These are phyloP conservation scores for Syzygium jambos DNA, from an alignment of 345 rosid species.

Conservation along the genomic window DNA sequence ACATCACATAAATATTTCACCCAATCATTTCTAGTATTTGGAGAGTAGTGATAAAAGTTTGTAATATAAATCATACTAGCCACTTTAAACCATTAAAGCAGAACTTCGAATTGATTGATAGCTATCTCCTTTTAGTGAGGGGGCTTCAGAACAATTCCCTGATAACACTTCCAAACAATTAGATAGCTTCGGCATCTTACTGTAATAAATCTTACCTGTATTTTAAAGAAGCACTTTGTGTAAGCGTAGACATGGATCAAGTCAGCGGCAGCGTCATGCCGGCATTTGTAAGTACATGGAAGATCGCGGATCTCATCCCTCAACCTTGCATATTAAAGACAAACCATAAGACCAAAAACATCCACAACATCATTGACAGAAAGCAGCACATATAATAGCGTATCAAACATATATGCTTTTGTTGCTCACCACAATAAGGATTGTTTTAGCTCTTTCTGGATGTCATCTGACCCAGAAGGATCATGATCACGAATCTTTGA, in stretches of 20 bases:
- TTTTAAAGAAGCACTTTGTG: slow-evolving; percentile 72
- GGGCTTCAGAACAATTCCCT: neutral
- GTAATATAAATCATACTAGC: neutral
- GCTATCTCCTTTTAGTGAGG: neutral
- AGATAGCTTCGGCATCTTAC: neutral
- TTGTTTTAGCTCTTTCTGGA: slow-evolving; percentile 65
- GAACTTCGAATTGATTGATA: neutral
- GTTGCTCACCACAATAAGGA: slow-evolving; percentile 81
- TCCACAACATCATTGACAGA: neutral
- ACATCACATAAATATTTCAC: neutral
- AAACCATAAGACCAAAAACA: neutral
- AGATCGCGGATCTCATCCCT: slow-evolving; percentile 87
- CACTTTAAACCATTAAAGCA: neutral
- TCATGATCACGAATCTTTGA: slow-evolving; percentile 62
- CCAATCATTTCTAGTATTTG: neutral
- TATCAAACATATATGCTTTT: slow-evolving; percentile 1
- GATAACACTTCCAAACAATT: neutral
- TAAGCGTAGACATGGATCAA: slow-evolving; percentile 88
- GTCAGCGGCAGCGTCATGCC: slow-evolving; percentile 99
- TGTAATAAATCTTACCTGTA: slow-evolving; percentile 45
- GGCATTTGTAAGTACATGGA: slow-evolving; percentile 85
- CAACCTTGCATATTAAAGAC: slow-evolving; percentile 46
- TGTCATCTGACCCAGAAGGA: slow-evolving; percentile 60
- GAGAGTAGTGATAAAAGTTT: neutral
- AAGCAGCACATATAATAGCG: neutral